Percentiles rank a stretch among this genome's conserved stretches.
phyloP scores from a whole-genome alignment of 345 rosid genomes.

The Euphorbia lathyris region DNA sequence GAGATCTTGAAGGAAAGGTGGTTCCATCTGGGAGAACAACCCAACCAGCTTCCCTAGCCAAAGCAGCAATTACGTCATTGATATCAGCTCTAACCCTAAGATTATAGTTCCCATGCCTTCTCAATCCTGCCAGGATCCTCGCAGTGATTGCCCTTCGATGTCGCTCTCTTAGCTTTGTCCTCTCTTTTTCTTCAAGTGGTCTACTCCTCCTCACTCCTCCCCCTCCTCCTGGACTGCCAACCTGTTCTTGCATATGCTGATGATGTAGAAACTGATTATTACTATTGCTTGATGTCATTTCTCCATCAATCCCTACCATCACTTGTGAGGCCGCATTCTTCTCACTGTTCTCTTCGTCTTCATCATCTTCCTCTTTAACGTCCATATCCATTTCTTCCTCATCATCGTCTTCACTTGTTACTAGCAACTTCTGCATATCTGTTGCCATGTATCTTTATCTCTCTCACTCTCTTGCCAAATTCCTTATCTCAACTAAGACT shows the following conservation, averaged over 20 bases:
- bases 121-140: conserved; percentile 88
- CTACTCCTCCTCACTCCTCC: conserved; percentile 63
- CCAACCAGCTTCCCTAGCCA: conserved; percentile 99
- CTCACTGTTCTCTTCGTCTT: conserved; percentile 51
- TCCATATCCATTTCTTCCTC: conserved; percentile 92
- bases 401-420: conserved; percentile 81
- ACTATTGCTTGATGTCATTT: conserved; percentile 41
- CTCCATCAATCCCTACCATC: conserved; percentile 46
- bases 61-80: conserved; percentile 95
- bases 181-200: conserved; percentile 92
- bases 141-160: conserved; percentile 97
- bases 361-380: conserved; percentile 82
- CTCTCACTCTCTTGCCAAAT: conserved; percentile 9
- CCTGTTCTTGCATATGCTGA: conserved; percentile 71
- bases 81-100: conserved; percentile 98
- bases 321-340: conserved; percentile 41
- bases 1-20: conserved; percentile 90
- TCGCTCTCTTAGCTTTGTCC: conserved; percentile 95
- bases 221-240: conserved; percentile 68
- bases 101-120: conserved; percentile 98
- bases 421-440: conserved; percentile 71
- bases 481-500: conserved; percentile 20
- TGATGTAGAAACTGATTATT: conserved; percentile 56
- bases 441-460: conserved; percentile 56
- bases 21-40: conserved; percentile 99